Percentiles rank a stretch among this genome's conserved stretches.
Conservation (phyloP, 192 early-diverging fungal species). For the Coemansia sp. region DNA sequence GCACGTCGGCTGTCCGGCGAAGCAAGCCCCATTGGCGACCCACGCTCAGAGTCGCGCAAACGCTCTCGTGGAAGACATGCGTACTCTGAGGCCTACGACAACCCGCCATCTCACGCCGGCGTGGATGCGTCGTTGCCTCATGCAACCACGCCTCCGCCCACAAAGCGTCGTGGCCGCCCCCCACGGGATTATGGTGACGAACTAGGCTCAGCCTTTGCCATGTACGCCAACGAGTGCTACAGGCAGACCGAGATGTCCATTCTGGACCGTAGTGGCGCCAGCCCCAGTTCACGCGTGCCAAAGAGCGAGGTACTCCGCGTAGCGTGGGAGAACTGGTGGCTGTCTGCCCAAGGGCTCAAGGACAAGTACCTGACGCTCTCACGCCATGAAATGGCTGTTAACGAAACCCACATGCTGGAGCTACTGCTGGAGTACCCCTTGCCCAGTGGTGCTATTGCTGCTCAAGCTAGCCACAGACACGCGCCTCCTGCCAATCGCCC, state of each 20-base stretch:
- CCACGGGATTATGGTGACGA: constrained; percentile 56
- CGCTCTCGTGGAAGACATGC: constrained; percentile 27
- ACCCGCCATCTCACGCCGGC: constrained; percentile 6
- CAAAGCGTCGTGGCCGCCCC: constrained; percentile 54
- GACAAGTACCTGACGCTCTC: constrained; percentile 48
- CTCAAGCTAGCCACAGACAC: constrained; percentile 19
- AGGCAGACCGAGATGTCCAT: constrained; percentile 17
- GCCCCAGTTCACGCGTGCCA: constrained; percentile 1
- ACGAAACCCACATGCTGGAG: constrained; percentile 50
- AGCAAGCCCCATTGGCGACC: constrained; percentile 15
- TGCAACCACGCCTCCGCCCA: constrained; percentile 26
- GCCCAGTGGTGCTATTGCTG: constrained; percentile 28
- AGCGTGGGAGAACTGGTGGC: constrained; percentile 52
- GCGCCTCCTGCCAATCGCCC: constrained; percentile 7
- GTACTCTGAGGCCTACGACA: background rate
- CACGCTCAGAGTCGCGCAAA: constrained; percentile 31
- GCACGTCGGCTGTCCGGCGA: constrained; percentile 36
- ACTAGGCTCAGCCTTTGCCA: constrained; percentile 50
- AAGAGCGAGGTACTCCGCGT: constrained; percentile 45
- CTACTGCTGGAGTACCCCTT: constrained; percentile 49
- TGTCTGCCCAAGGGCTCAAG: constrained; percentile 42
- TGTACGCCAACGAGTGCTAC: constrained; percentile 48
- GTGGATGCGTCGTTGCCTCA: constrained; percentile 15
- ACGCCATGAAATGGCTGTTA: constrained; percentile 49
- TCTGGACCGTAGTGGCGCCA: constrained; percentile 18